A percentile compares a stretch with the other conserved stretches of the same genome.
phyloP scores from a whole-genome alignment of 768 basidiomycete species.

The Mycena metata region DNA sequence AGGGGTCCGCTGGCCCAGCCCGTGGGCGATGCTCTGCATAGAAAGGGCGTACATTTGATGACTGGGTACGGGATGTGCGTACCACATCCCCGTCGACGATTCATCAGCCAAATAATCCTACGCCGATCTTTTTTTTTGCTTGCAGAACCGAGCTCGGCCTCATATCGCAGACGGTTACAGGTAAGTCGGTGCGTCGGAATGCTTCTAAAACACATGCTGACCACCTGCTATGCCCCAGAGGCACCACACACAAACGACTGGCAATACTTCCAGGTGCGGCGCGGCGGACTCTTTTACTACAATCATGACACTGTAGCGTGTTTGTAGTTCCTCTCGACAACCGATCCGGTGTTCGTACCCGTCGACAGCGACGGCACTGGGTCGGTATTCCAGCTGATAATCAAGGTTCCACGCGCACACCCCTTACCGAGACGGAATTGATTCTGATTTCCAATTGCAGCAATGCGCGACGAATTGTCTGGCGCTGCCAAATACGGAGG shows the following conservation, averaged over 20 bases:
- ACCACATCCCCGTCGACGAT: not conserved
- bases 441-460: not conserved
- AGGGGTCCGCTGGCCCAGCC: slow-evolving; percentile 10
- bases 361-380: slow-evolving; percentile 13
- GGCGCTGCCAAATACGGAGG: slow-evolving; percentile 5
- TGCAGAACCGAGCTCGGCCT: slow-evolving; percentile 7
- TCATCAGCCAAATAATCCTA: not conserved
- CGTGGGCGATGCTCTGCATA: slow-evolving; percentile 12
- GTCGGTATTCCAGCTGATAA: slow-evolving; percentile 17
- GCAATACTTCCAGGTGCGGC: slow-evolving; percentile 11
- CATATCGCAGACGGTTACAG: not conserved
- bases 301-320: not conserved
- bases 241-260: not conserved
- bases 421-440: slow-evolving; percentile 4
- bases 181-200: not conserved
- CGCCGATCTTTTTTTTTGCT: not conserved
- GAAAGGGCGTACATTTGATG: not conserved
- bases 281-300: not conserved
- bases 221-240: not conserved
- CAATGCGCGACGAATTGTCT: slow-evolving; percentile 13
- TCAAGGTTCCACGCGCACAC: slow-evolving; percentile 2
- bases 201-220: not conserved
- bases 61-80: slow-evolving; percentile 11
- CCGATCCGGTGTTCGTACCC: slow-evolving; percentile 5
- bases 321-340: not conserved